Evolutionary conservation across 139 green algal species (phyloP), one percentile per base, ranked within the genome.

Genomic region (Chlamydomonas asymmetrica): DNA sequence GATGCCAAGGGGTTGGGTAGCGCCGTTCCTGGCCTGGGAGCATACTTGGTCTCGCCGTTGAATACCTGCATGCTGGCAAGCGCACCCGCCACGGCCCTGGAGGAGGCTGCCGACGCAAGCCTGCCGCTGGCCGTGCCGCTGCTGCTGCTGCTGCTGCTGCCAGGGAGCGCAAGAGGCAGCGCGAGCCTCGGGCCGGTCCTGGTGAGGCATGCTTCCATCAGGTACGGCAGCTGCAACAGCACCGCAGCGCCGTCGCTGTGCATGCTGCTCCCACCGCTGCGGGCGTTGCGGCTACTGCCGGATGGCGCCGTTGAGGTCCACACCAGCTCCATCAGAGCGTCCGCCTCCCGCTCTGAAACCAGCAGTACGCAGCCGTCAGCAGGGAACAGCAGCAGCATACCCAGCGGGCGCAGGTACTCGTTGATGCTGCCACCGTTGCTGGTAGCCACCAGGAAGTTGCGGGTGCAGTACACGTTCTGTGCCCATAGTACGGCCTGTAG

Each of bases 331-430:
- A 79, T 61, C 43, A 88, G 31, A 4, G 25, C 79, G 22, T 88
- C 82, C n/a, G 66, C 63, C 73, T 88, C 83, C 0, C 83, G 56
- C 63, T 88, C 83, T 59, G 83, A 85, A 60, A 88, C 27, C 75
- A 88, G 79, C 73, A 88, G 40, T 32, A 80, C 63, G 9, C 63
- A 48, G 1, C 29, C 25, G 23, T 29, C n/a, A 20, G 38, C 37
- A 5, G 71, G 35, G 6, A 86, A 73, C 76, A 84, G 40, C 45
- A 88, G 79, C 56, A 85, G 5, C 22, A 60, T 34, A 5, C 64
- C 73, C 23, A 88, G 41, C 7, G 48, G 63, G 10, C 82, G 74
- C 48, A 85, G 43, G 72, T 85, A 83, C 20, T 78, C 64, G 34
- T 79, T 64, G 10, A 71, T n/a, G 0, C 7, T 35, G 52, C 13